These are phyloP conservation scores for Mycena maculata DNA, from an alignment of 768 basidiomycete genomes.

Conservation along the genomic window DNA sequence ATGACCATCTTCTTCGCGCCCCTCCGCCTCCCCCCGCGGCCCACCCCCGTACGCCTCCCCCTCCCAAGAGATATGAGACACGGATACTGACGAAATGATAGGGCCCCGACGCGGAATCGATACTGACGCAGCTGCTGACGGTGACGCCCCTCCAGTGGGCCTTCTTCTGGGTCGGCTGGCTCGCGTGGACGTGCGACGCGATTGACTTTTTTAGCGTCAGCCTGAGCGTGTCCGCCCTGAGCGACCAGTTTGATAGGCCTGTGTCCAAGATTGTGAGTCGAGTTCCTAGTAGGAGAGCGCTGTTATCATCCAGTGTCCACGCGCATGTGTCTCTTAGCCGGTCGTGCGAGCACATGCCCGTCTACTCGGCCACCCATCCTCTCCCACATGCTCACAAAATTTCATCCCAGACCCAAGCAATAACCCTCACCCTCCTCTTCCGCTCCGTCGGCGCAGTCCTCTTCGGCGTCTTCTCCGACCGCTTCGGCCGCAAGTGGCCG, in stretches of 20 bases:
- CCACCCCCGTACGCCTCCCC: no score
- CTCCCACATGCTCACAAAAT: no score
- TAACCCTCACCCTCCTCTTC: constrained; percentile 94
- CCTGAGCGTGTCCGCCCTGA: constrained; percentile 62
- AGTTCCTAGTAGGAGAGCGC: no score
- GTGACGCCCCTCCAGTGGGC: constrained; percentile 31
- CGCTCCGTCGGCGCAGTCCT: constrained; percentile 84
- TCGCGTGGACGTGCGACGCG: constrained; percentile 90
- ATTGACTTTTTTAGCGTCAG: constrained; percentile 89
- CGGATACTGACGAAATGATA: no score
- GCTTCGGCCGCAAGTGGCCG: constrained; percentile 95
- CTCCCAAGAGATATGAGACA: no score
- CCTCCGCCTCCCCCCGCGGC: constrained; percentile 28
- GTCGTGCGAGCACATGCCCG: no score
- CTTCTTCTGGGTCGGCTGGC: constrained; percentile 58
- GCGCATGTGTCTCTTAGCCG: no score
- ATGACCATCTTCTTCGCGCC: constrained; percentile 38
- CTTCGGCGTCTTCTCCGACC: constrained; percentile 88
- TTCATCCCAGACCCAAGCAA: constrained; percentile 70
- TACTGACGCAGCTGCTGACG: background rate
- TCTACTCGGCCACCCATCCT: no score
- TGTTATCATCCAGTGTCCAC: no score
- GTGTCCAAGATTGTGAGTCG: constrained; percentile 55
- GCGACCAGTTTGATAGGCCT: constrained; percentile 57
- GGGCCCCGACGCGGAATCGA: constrained; percentile 9